A percentile compares a stretch with the other conserved stretches of the same genome.
phyloP scores from a whole-genome alignment of 257 asterid genomes.

The Eucommia ulmoides region DNA sequence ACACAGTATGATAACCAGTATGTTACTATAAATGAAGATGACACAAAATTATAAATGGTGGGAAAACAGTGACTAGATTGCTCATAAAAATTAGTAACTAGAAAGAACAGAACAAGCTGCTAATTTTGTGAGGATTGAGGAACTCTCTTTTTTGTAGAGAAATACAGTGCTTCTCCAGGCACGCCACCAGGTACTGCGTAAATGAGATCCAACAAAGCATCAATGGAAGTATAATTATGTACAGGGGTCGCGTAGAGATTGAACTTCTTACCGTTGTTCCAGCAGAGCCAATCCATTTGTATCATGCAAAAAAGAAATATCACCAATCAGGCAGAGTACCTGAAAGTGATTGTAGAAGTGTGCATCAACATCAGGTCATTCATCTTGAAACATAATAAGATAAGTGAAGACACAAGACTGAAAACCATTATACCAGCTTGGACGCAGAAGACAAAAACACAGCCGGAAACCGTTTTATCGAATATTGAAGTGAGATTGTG shows the following conservation, averaged over 20 bases:
- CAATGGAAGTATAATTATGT: background rate
- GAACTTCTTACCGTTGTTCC: constrained; percentile 40
- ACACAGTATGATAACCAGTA: constrained; percentile 1
- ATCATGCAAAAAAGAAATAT: constrained; percentile 88
- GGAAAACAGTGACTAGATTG: too few species aligned
- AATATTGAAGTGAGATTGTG: too few species aligned
- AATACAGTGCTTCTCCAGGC: background rate
- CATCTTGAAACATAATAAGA: background rate
- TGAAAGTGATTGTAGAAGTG: constrained; percentile 6
- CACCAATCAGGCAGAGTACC: constrained; percentile 80
- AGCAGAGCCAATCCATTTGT: constrained; percentile 82
- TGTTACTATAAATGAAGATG: too few species aligned
- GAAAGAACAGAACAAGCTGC: too few species aligned
- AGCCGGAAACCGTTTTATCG: too few species aligned
- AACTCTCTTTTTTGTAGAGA: background rate
- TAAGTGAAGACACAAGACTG: too few species aligned
- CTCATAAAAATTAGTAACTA: too few species aligned
- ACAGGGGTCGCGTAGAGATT: background rate
- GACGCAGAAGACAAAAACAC: too few species aligned
- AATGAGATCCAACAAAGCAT: background rate
- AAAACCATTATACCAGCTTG: too few species aligned
- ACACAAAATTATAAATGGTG: too few species aligned
- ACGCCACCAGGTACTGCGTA: background rate
- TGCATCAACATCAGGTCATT: background rate
- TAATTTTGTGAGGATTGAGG: too few species aligned